phyloP scores from a whole-genome alignment of 2,329 filamentous ascomycete species.

The Fusarium anthophilum region DNA sequence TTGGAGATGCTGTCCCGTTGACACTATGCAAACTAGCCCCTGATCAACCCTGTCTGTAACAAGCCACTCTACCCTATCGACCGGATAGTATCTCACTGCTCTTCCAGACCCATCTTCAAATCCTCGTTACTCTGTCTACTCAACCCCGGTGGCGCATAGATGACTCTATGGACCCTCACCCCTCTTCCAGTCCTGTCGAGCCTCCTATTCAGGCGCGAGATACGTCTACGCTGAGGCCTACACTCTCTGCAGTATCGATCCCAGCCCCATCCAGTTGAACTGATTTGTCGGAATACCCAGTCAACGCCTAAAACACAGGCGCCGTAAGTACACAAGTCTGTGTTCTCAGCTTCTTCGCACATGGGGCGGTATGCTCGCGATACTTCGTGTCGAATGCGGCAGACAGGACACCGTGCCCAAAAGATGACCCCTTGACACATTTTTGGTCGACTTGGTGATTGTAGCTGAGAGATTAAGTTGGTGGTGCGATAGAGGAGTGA shows the following conservation, averaged over 20 bases:
- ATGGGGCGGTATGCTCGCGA: conserved; percentile 15
- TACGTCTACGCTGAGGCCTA: not conserved
- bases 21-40: not conserved
- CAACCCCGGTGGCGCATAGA: not conserved
- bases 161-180: not conserved
- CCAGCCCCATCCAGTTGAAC: not conserved
- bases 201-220: not conserved
- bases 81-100: not conserved
- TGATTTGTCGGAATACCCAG: conserved; percentile 7
- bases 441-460: not conserved
- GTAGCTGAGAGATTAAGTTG: not conserved
- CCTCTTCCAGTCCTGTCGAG: not conserved
- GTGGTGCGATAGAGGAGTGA: not conserved
- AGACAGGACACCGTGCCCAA: conserved; percentile 21
- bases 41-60: not conserved
- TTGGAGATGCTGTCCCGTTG: not conserved
- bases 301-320: not conserved
- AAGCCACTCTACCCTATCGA: not conserved
- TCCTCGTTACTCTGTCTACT: not conserved
- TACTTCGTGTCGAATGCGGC: conserved; percentile 10
- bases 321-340: not conserved
- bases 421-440: conserved; percentile 25
- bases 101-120: not conserved
- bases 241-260: conserved; percentile 17
- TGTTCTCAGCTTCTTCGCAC: conserved; percentile 7